phyloP scores from a whole-genome alignment of 2,329 filamentous ascomycete genomes.

The Grosmannia penicillata region DNA sequence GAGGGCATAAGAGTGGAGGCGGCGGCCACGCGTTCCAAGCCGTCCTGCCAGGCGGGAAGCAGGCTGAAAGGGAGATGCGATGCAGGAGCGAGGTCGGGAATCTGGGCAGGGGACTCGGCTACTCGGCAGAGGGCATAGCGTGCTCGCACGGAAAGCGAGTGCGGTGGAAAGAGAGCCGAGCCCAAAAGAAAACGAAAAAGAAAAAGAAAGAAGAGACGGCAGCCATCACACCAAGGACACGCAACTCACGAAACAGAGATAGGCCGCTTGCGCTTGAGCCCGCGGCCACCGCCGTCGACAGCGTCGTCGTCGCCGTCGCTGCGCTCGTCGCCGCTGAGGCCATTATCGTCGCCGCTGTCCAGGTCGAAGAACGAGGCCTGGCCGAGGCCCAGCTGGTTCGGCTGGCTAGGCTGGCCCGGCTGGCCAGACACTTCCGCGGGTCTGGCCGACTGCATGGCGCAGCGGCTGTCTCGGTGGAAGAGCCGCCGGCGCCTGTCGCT shows the following conservation, averaged over 20 bases:
- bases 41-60: too few relatives aligned
- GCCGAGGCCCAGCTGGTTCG: conserved; percentile 1
- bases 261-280: conserved; percentile 40
- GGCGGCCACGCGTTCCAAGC: too few relatives aligned
- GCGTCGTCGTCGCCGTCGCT: conserved; percentile 19
- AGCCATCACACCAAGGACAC: too few relatives aligned
- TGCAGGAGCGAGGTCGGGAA: too few relatives aligned
- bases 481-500: too few relatives aligned
- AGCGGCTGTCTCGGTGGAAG: not conserved
- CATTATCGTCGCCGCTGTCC: conserved; percentile 20
- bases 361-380: conserved; percentile 9
- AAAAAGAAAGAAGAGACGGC: conserved; percentile 7
- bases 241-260: conserved; percentile 44
- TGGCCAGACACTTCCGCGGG: too few relatives aligned
- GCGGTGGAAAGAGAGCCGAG: not conserved
- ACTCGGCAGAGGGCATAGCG: too few relatives aligned
- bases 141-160: too few relatives aligned
- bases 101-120: too few relatives aligned
- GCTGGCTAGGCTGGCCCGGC: not conserved
- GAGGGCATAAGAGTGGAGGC: too few relatives aligned
- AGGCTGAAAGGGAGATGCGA: too few relatives aligned
- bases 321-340: conserved; percentile 30
- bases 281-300: conserved; percentile 17
- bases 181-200: too few relatives aligned
- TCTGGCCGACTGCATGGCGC: not conserved